A percentile compares a stretch with the other conserved stretches of the same genome.
Evolutionary conservation across 1,139 yeast genomes (phyloP).

Genomic region (Protomyces pachydermus): DNA sequence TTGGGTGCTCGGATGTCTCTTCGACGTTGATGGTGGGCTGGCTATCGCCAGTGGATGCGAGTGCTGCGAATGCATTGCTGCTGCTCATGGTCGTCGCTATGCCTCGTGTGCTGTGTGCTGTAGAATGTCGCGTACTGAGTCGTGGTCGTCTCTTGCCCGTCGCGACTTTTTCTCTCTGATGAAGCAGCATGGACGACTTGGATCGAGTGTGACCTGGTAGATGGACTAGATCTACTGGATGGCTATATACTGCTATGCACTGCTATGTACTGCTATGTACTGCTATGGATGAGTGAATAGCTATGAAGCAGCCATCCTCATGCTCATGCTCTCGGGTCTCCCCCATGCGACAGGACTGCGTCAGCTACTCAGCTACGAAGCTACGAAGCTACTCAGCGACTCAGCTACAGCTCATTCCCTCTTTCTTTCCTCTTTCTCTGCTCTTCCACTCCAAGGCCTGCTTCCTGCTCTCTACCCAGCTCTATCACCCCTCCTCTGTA

Average conservation of each 20-base stretch:
- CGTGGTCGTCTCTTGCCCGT: not conserved
- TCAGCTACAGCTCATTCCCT: too few species aligned
- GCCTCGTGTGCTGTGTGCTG: not conserved
- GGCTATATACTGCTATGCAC: too few species aligned
- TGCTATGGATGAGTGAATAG: too few species aligned
- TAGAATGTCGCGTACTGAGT: not conserved
- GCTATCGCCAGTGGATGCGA: not conserved
- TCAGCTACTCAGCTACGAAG: not conserved
- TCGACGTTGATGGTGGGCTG: not conserved
- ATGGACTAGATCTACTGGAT: too few species aligned
- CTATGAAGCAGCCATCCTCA: too few species aligned
- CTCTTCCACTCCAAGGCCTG: not conserved
- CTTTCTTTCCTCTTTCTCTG: too few species aligned
- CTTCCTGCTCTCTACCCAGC: not conserved
- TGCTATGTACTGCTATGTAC: too few species aligned
- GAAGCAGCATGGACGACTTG: too few species aligned
- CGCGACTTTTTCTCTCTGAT: not conserved
- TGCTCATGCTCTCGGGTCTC: too few species aligned
- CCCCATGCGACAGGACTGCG: too few species aligned
- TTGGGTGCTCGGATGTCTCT: slow-evolving; percentile 9
- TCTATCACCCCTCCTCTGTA: not conserved
- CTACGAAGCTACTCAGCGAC: not conserved
- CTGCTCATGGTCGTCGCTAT: not conserved
- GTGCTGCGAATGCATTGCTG: slow-evolving; percentile 4
- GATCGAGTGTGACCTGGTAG: too few species aligned